phyloP scores from a whole-genome alignment of 75 land plant genomes.

The Larix kaempferi region DNA sequence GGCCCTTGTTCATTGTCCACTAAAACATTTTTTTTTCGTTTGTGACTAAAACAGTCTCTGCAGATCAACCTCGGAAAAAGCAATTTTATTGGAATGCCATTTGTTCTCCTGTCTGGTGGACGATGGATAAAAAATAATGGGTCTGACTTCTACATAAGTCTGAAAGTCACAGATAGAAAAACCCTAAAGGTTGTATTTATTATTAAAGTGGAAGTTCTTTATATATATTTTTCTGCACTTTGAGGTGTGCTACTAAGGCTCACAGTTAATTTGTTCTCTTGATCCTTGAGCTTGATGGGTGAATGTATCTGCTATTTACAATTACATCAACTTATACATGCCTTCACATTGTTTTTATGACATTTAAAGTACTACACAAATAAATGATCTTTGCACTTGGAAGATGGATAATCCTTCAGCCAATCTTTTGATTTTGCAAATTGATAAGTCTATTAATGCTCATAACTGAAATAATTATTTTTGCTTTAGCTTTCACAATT shows the following conservation, averaged over 20 bases:
- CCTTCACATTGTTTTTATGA: not conserved
- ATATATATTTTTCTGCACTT: not conserved
- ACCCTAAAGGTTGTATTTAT: slow-evolving; percentile 9
- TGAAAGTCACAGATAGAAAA: slow-evolving; percentile 24
- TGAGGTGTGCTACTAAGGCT: not conserved
- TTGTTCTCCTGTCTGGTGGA: slow-evolving; percentile 49
- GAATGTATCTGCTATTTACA: no score
- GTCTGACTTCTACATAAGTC: slow-evolving; percentile 45
- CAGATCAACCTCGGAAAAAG: slow-evolving; percentile 36
- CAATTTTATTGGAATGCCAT: slow-evolving; percentile 47
- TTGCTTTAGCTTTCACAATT: not conserved
- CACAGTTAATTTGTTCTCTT: not conserved
- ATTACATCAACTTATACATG: not conserved
- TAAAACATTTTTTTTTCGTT: not conserved
- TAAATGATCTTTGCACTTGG: not conserved
- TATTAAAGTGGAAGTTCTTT: not conserved
- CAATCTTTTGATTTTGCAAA: not conserved
- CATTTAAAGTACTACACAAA: not conserved
- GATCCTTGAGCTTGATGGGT: not conserved
- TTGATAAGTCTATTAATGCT: not conserved
- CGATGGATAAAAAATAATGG: slow-evolving; percentile 67
- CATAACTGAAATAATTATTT: not conserved
- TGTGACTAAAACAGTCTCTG: slow-evolving; percentile 23
- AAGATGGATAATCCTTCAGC: not conserved
- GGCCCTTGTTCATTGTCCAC: not conserved